Evolutionary conservation across 257 asterid genomes (phyloP).

Genomic region (Echium plantagineum): DNA sequence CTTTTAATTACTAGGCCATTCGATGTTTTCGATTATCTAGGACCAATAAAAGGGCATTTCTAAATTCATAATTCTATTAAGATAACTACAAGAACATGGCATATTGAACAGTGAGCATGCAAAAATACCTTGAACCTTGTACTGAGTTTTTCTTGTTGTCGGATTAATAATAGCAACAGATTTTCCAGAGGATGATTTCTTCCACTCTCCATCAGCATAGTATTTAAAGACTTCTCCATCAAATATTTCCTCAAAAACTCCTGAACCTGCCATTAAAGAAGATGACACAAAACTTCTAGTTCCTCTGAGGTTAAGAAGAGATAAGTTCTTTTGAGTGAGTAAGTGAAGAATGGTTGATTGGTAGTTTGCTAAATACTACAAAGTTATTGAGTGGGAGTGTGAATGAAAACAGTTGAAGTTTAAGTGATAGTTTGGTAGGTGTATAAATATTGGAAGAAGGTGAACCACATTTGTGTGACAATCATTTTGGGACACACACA

Average conservation of each 20-base stretch:
- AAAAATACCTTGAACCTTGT: slow-evolving; percentile 78
- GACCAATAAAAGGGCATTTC: too few species aligned
- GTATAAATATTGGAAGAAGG: slow-evolving; percentile 22
- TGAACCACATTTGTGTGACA: slow-evolving; percentile 21
- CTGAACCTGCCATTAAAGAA: slow-evolving; percentile 64
- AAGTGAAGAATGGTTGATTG: slow-evolving; percentile 11
- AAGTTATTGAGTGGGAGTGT: too few species aligned
- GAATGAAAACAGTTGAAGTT: slow-evolving; percentile 6
- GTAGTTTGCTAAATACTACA: background rate
- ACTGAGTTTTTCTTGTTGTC: slow-evolving; percentile 70
- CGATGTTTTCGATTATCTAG: too few species aligned
- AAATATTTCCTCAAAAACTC: slow-evolving; percentile 61
- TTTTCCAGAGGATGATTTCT: slow-evolving; percentile 58
- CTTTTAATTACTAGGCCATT: too few species aligned
- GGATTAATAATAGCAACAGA: slow-evolving; percentile 78
- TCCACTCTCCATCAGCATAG: slow-evolving; percentile 86
- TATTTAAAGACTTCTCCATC: slow-evolving; percentile 75
- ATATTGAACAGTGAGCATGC: background rate
- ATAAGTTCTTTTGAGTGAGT: background rate
- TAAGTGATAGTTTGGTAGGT: slow-evolving; percentile 5
- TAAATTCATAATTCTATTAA: too few species aligned
- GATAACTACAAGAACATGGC: background rate
- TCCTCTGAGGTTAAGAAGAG: slow-evolving; percentile 2
- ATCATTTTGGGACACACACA: slow-evolving; percentile 16
- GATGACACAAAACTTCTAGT: slow-evolving; percentile 5